Conservation (phyloP, 2,329 filamentous ascomycete species). For the Tolypocladium nubicola region DNA sequence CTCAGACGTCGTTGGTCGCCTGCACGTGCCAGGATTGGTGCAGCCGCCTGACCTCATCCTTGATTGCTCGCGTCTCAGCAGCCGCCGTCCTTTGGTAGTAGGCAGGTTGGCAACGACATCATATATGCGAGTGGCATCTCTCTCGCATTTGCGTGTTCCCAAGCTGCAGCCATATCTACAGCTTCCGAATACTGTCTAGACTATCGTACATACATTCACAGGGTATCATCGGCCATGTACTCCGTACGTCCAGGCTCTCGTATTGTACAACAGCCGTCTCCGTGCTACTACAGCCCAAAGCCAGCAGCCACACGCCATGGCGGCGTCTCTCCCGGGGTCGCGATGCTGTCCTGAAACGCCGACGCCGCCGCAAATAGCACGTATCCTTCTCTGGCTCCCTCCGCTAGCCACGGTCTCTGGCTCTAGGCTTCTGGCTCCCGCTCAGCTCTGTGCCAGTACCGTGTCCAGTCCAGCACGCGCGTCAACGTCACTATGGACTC, state of each 20-base stretch:
- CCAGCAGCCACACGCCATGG: neutral
- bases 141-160: neutral
- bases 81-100: neutral
- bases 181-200: neutral
- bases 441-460: neutral
- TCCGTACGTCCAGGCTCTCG: neutral
- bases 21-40: neutral
- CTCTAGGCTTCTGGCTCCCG: neutral
- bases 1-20: neutral
- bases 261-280: neutral
- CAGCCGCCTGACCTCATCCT: neutral
- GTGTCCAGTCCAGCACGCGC: conserved; percentile 11
- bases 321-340: neutral
- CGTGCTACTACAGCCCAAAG: neutral
- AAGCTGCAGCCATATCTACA: neutral
- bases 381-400: neutral
- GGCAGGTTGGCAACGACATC: neutral
- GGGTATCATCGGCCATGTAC: neutral
- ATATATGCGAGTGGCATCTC: neutral
- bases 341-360: neutral
- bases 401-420: neutral
- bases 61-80: neutral
- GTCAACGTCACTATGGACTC: conserved; percentile 14
- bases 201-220: neutral
- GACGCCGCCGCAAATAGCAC: neutral